Evolutionary conservation across 306 rosid species (phyloP), one percentile per base, ranked within the genome.

Genomic region (Lagenaria siceraria): DNA sequence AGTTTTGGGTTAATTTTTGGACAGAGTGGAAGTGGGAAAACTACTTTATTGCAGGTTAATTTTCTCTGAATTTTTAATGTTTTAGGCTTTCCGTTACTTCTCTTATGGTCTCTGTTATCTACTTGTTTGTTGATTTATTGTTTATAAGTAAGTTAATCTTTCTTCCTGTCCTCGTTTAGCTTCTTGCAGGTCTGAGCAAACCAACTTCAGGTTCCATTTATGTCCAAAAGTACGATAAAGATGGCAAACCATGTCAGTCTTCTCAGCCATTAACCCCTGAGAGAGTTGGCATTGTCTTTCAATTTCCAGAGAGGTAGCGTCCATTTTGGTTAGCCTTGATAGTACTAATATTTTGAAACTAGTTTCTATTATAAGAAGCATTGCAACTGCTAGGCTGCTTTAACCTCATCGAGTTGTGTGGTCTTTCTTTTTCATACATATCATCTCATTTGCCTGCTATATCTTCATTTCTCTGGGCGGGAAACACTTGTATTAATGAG

Each of bases 221-320:
- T 84, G 82, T 76, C 51, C 96, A 90, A 86, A 87, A 83, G 59
- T 91, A 88, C 60, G 90, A 85, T 62, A 83, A 79, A 78, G 97
- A 93, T 78, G 94, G 96, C 51, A 82, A 63, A 69, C 96, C 91
- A 48, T 79, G 69, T 52, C 83, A 85, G 71, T 38, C 98, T 76
- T 86, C 90, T 0, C 86, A 86, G 82, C 84, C 87, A 36, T 77
- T 93, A 83, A 59, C 83, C 59, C 82, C 97, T 0, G 96, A 92
- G 81, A 91, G 90, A 80, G 98, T 93, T 77, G 98, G 98, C 63
- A 90, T 90, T 68, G 98, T 91, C 86, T 90, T 93, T 87, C 97
- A 93, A 78, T 89, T 93, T 86, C 97, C 97, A n/a, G 98, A 91
- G 85, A 90, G 97, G 98, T 93, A 91, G 22, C 9, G 27, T 58